These are phyloP conservation scores for Penicillium sp. DNA, from an alignment of 2,329 filamentous ascomycete genomes.

Conservation along the genomic window DNA sequence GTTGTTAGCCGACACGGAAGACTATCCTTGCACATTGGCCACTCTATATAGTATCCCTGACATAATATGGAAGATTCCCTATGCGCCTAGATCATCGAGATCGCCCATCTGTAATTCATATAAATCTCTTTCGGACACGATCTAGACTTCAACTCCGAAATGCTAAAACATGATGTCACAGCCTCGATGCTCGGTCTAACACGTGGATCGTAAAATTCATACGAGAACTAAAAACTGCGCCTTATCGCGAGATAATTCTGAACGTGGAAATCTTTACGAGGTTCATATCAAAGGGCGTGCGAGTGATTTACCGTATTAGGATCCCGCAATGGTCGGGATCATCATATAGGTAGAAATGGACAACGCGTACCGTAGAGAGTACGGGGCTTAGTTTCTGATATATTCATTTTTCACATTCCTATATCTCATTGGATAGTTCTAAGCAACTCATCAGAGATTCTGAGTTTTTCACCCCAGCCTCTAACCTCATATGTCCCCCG, in stretches of 20 bases:
- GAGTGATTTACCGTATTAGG: neutral
- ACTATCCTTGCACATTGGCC: neutral
- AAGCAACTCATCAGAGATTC: neutral
- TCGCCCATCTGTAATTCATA: neutral
- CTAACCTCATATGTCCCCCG: neutral
- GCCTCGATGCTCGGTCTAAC: neutral
- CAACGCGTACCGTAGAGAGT: neutral
- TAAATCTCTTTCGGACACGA: neutral
- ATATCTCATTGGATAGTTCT: neutral
- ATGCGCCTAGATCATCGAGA: neutral
- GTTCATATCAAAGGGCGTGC: neutral
- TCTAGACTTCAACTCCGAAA: neutral
- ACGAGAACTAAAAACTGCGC: neutral
- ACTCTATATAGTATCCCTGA: neutral
- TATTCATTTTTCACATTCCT: neutral
- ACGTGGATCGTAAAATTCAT: neutral
- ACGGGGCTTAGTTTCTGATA: neutral
- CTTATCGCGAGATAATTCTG: neutral
- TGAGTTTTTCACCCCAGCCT: neutral
- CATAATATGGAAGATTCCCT: neutral
- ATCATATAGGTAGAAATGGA: conserved; percentile 1
- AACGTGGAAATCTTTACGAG: neutral
- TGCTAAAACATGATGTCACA: no score
- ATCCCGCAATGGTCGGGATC: neutral
- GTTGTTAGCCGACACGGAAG: neutral